Base-by-base conservation (phyloP, 169 alveolate genomes). In the Perkinsus chesapeaki region DNA sequence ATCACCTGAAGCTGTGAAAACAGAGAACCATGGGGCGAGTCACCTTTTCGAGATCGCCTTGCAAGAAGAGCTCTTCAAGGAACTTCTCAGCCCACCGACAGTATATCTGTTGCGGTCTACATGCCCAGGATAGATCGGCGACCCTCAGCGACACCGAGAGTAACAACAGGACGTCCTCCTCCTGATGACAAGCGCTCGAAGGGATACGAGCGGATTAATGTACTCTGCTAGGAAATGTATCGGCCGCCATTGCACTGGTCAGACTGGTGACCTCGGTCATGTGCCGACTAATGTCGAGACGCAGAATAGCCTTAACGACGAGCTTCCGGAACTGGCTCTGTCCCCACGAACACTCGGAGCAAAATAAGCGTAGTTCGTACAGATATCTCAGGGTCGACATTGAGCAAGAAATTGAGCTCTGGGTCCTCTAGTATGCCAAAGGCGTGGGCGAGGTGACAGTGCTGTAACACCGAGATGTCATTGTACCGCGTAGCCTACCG, bases 61-160 rank as follows among this genome's bases (percentile, higher is more conserved):
- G 73, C 39, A 39, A 3, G 73, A 34, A 91, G 16, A 91, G 60
- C 73, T 91, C 93, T 19, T 91, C 93, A 7, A 39, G 73, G 39
- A 91, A 12, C 73, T 43, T 91, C 93, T 91, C 93, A 37, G 72
- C 37, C 93, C 93, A 91, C 7, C 73, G 73, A 31, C 34, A 36
- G 38, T 39, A 39, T n/a, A 39, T 47, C 93, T 91, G 82, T n/a
- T 19, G 93, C 7, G 93, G 93, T 39, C 93, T 47, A 39, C 93
- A 91, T 31, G 82, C 47, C 93, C 93, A 91, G 73, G 47, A n/a
- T 3, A 39, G 16, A n/a, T 91, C 93, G 38, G 93, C 93, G 36
- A 91, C 73, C 73, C 60, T 91, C 73, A 91, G 73, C 1, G 93
- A 39, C 73, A 91, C 60, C 38, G 73, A 27, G 34, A 91, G 73